A percentile compares a stretch with the other conserved stretches of the same genome.
These are phyloP conservation scores for Suhomyces guaymorum DNA, from an alignment of 1,139 yeast species.

Conservation along the genomic window DNA sequence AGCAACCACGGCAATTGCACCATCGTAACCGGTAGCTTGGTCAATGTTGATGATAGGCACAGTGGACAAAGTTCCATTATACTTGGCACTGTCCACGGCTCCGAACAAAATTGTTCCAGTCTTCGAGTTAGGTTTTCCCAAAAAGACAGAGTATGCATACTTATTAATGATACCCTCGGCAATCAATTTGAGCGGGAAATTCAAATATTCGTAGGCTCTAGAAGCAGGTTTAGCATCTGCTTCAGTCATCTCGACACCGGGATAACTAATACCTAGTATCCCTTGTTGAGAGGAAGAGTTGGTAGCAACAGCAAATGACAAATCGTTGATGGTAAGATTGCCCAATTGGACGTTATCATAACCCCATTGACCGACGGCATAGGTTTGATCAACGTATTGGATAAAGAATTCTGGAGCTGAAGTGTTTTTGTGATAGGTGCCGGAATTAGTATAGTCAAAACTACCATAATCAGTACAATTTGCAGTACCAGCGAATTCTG, in stretches of 20 bases:
- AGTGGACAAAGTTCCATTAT: constrained; percentile 42
- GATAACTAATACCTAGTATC: constrained; percentile 57
- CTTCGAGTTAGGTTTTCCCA: constrained; percentile 16
- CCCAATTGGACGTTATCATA: constrained; percentile 45
- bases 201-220: constrained; percentile 41
- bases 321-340: constrained; percentile 37
- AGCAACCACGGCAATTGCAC: constrained; percentile 31
- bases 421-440: constrained; percentile 32
- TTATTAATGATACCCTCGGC: constrained; percentile 50
- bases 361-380: constrained; percentile 63
- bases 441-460: constrained; percentile 36
- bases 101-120: constrained; percentile 57
- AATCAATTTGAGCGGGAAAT: constrained; percentile 58
- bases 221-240: constrained; percentile 10
- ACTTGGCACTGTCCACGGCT: constrained; percentile 56
- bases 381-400: constrained; percentile 62
- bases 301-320: constrained; percentile 55
- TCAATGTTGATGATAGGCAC: constrained; percentile 31
- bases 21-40: constrained; percentile 19
- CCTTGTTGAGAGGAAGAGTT: constrained; percentile 45
- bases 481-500: too few relatives aligned
- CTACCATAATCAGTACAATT: too few relatives aligned
- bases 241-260: constrained; percentile 47
- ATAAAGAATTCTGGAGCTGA: constrained; percentile 43
- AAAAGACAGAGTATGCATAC: constrained; percentile 51